Conservation (phyloP, 2,329 filamentous ascomycete species). For the Cladosporium sp. region DNA sequence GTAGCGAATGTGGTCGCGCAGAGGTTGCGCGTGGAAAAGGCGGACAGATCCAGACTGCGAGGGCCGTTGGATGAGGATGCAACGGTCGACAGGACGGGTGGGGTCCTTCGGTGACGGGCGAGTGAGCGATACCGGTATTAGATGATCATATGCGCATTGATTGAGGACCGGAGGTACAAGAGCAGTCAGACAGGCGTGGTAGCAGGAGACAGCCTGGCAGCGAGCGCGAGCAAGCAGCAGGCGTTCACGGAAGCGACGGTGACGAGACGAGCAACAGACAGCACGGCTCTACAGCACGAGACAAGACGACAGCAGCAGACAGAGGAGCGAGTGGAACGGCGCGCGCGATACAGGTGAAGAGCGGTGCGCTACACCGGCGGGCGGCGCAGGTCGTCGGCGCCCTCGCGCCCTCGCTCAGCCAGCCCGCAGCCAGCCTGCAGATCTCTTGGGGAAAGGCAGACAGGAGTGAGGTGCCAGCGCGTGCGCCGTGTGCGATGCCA, state of each 20-base stretch:
- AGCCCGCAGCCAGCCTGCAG: conserved; percentile 12
- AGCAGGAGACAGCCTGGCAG: not conserved
- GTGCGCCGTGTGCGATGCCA: conserved; percentile 13
- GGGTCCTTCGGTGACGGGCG: not conserved
- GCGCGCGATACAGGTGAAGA: conserved; percentile 13
- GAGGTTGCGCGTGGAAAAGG: not conserved
- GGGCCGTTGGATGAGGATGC: conserved; percentile 12
- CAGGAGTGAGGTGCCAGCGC: conserved; percentile 10
- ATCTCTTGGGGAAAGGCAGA: conserved; percentile 10
- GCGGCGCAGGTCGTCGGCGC: conserved; percentile 10
- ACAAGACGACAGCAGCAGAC: not conserved
- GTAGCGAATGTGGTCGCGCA: conserved; percentile 9
- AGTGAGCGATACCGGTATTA: conserved; percentile 13
- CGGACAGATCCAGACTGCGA: conserved; percentile 14
- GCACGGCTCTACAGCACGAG: conserved; percentile 9
- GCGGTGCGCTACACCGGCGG: conserved; percentile 5
- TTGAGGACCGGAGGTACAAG: not conserved
- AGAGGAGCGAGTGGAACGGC: conserved; percentile 1
- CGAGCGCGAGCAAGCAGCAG: conserved; percentile 1
- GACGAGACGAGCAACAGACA: conserved; percentile 1
- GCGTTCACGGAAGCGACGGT: conserved; percentile 1
- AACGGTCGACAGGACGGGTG: conserved; percentile 11
- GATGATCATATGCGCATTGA: conserved; percentile 1
- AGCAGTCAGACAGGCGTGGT: not conserved
- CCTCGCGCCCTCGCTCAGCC: conserved; percentile 12